phyloP scores from a whole-genome alignment of 1,284 basidiomycete genomes.

The Afroboletus lepidellus region DNA sequence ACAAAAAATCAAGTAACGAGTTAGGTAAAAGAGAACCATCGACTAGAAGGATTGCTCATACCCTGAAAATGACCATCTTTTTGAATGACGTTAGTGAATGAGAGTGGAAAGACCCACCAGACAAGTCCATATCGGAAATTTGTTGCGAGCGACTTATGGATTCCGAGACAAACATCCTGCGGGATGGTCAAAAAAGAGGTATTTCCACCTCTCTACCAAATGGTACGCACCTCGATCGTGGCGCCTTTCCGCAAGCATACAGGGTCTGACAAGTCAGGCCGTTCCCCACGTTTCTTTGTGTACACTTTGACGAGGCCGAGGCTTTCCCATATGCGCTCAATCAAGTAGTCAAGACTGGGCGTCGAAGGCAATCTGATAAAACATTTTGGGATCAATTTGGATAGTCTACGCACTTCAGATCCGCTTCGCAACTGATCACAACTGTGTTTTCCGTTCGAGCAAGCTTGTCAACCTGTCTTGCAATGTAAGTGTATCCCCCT shows the following conservation, averaged over 20 bases:
- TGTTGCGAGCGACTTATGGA: conserved; percentile 84
- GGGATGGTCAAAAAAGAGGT: not conserved
- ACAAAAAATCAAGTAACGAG: not conserved
- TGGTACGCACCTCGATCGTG: conserved; percentile 74
- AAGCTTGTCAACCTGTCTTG: conserved; percentile 66
- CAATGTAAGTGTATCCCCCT: not conserved
- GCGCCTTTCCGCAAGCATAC: conserved; percentile 90
- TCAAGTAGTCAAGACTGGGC: conserved; percentile 78
- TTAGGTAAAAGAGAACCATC: conserved; percentile 22
- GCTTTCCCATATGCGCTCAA: conserved; percentile 90
- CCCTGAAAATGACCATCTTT: conserved; percentile 12
- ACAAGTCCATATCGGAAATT: conserved; percentile 94
- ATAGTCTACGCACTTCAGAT: conserved; percentile 63
- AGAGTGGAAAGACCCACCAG: conserved; percentile 54
- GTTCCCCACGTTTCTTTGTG: conserved; percentile 94
- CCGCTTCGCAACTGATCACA: conserved; percentile 93
- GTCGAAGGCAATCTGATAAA: not conserved
- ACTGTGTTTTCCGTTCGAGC: conserved; percentile 86
- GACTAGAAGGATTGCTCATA: conserved; percentile 14
- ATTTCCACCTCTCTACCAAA: not conserved
- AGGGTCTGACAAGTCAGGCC: conserved; percentile 91
- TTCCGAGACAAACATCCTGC: conserved; percentile 85
- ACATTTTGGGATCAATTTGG: not conserved
- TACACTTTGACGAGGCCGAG: conserved; percentile 89
- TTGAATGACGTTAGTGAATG: not conserved